Evolutionary conservation across 2,329 filamentous ascomycete genomes (phyloP), one percentile per base, ranked within the genome.

Genomic region (Neophaeococcomyces mojaviensis): DNA sequence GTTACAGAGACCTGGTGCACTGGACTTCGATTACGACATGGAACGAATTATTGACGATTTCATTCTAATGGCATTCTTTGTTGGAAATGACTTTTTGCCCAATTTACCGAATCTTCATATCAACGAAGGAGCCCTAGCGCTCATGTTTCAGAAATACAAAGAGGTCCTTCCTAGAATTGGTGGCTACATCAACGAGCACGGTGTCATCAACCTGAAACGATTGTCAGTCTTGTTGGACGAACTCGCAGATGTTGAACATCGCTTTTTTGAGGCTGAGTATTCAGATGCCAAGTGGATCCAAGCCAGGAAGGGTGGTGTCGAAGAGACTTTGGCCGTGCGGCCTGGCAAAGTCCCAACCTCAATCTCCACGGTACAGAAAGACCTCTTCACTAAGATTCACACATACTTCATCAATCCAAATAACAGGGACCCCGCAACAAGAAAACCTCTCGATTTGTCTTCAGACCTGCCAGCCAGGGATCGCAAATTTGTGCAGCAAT

Each of bases 31-130:
- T 39, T 98, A 94, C 62, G 86, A 98, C 61, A 84, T 98, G 76
- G 92, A 98, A 71, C 81, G 85, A 53, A 81, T 98, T 61, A 97
- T 98, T 69, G 92, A 98, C 64, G 92, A 98, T 72, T 98, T 98
- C 67, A 97, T 98, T 63, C 78, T 98, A 50, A 96, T 98, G 88
- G 90, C 89, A 39, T 98, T 98, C 71, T 98, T 98, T 66, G 88
- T 98, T 59, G 92, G 92, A 63, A 98, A 98, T 67, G 92, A 98
- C 77, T 98, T 98, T 70, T 77, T 98, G 65, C 92, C 92, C 2
- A 96, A 98, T 67, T 74, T 98, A 48, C 94, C 94, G 4, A 87
- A 94, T 61, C 70, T 98, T 54, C 92, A 98, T 67, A 98, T 98
- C 68, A 98, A 98, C 66, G 94, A 98, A 67, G 94, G 92, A 54